Conservation (phyloP, 495 filamentous ascomycete genomes). For the Penicillium arizonense region DNA sequence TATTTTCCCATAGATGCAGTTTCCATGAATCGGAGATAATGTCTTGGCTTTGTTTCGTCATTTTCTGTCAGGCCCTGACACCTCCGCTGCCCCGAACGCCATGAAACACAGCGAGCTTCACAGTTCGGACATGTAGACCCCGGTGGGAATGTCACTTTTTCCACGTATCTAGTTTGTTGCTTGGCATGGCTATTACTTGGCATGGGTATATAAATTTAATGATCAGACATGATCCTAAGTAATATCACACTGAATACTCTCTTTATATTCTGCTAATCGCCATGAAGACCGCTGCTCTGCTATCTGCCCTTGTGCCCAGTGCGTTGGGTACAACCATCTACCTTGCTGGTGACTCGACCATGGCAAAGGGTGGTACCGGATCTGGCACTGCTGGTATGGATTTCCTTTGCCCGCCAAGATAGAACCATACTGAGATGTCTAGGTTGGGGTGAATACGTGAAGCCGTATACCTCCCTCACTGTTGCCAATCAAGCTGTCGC, state of each 20-base stretch:
- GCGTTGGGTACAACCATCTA: conserved; percentile 42
- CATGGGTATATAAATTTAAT: neutral
- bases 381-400: conserved; percentile 28
- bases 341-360: conserved; percentile 58
- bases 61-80: neutral
- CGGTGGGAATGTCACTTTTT: conserved; percentile 7
- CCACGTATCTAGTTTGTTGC: conserved; percentile 14
- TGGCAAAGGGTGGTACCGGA: conserved; percentile 44
- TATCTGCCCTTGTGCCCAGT: conserved; percentile 23
- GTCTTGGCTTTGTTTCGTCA: conserved; percentile 5
- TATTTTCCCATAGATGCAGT: conserved; percentile 2
- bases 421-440: conserved; percentile 1
- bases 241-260: neutral
- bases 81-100: conserved; percentile 12
- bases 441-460: conserved; percentile 63
- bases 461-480: conserved; percentile 38
- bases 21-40: conserved; percentile 20
- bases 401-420: neutral
- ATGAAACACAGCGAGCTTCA: conserved; percentile 1
- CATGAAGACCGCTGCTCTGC: conserved; percentile 26
- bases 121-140: neutral
- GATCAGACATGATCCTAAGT: neutral
- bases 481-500: conserved; percentile 59
- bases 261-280: conserved; percentile 8
- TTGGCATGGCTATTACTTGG: neutral